A percentile compares a stretch with the other conserved stretches of the same genome.
Conservation (phyloP, 768 basidiomycete genomes). For the Boletus coccyginus region DNA sequence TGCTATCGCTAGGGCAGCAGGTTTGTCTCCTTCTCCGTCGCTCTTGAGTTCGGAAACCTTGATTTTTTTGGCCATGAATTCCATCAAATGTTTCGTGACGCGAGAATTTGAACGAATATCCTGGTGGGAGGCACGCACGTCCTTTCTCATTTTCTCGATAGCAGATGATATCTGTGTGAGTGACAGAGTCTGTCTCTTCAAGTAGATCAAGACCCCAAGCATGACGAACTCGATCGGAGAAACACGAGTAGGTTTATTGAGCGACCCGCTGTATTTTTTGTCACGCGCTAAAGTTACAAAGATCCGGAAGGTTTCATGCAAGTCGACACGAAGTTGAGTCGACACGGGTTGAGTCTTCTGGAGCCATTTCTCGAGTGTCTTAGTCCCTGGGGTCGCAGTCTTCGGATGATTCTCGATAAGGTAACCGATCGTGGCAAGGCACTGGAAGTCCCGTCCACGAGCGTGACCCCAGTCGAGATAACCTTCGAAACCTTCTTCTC, state of each 20-base stretch:
- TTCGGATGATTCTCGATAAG: conserved; percentile 33
- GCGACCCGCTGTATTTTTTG: conserved; percentile 30
- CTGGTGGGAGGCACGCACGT: conserved; percentile 35
- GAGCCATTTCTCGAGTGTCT: conserved; percentile 39
- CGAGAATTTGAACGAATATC: conserved; percentile 42
- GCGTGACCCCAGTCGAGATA: conserved; percentile 43
- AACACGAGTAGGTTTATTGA: conserved; percentile 35
- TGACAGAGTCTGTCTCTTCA: conserved; percentile 32
- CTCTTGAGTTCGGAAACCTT: conserved; percentile 32
- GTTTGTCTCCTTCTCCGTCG: conserved; percentile 32
- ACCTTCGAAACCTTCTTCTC: conserved; percentile 35
- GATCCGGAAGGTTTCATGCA: conserved; percentile 34
- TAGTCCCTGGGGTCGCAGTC: conserved; percentile 22
- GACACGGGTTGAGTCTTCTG: conserved; percentile 26
- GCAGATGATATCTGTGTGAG: conserved; percentile 43
- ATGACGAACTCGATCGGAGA: conserved; percentile 47
- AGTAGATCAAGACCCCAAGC: conserved; percentile 40
- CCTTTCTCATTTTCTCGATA: conserved; percentile 37
- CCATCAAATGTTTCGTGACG: conserved; percentile 34
- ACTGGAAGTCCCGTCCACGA: conserved; percentile 47
- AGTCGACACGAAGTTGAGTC: conserved; percentile 24
- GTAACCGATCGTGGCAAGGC: conserved; percentile 37
- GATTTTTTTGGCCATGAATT: conserved; percentile 30
- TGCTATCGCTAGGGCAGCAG: conserved; percentile 17
- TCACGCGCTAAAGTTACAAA: conserved; percentile 34